Evolutionary conservation across 306 rosid genomes (phyloP).

Genomic region (Prunus armeniaca): DNA sequence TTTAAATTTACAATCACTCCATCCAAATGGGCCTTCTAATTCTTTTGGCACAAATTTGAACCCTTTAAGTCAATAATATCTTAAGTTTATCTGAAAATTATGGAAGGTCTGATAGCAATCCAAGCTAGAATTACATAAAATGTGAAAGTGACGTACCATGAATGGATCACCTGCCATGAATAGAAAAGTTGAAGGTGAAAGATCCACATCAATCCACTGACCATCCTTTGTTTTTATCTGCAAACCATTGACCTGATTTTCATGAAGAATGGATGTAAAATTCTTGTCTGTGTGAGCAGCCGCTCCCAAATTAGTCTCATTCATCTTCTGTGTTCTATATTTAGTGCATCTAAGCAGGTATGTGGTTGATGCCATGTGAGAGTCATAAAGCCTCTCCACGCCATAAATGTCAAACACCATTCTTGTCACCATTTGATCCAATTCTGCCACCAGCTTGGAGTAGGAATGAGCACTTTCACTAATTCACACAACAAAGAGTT

Average conservation of each 20-base stretch:
- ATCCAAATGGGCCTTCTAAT: too few relatives aligned
- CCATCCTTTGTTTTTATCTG: constrained; percentile 28
- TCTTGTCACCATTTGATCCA: constrained; percentile 28
- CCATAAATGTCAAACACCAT: constrained; percentile 47
- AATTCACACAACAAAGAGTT: not conserved
- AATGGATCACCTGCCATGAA: constrained; percentile 38
- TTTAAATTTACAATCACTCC: too few relatives aligned
- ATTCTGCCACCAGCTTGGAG: constrained; percentile 26
- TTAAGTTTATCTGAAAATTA: too few relatives aligned
- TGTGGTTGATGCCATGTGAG: constrained; percentile 15
- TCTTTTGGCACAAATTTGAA: too few relatives aligned
- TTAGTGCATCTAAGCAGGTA: constrained; percentile 33
- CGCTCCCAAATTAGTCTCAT: constrained; percentile 30
- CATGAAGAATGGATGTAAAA: constrained; percentile 35
- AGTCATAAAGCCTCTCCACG: constrained; percentile 10
- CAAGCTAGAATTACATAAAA: too few relatives aligned
- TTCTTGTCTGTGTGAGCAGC: constrained; percentile 33
- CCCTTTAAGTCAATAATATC: too few relatives aligned
- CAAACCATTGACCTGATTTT: constrained; percentile 29
- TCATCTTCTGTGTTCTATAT: constrained; percentile 20
- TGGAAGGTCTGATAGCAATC: too few relatives aligned
- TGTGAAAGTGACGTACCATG: constrained; percentile 17
- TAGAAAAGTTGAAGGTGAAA: constrained; percentile 26
- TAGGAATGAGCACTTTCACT: constrained; percentile 28
- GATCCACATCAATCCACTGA: constrained; percentile 33